phyloP scores from a whole-genome alignment of 2,329 filamentous ascomycete species.

The Neofusicoccum kwambonambiense region DNA sequence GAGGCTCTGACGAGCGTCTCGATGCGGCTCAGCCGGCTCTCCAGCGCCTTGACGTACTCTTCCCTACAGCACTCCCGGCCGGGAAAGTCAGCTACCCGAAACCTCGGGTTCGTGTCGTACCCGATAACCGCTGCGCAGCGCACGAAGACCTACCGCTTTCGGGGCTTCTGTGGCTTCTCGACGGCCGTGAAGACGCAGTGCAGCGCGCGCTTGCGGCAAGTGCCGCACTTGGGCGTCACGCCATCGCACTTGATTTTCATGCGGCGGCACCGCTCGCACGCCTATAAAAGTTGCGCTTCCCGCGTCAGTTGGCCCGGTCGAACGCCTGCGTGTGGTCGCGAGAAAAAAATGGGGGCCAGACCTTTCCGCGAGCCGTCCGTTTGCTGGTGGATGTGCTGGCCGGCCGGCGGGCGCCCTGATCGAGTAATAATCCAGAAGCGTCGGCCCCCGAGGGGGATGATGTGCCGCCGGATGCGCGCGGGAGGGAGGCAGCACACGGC shows the following conservation, averaged over 20 bases:
- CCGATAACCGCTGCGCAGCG: background rate
- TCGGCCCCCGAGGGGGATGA: background rate
- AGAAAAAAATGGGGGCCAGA: background rate
- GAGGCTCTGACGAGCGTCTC: background rate
- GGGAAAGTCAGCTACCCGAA: background rate
- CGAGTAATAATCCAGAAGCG: background rate
- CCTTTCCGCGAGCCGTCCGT: conserved; percentile 4
- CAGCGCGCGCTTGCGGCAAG: conserved; percentile 8
- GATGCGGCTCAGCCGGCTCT: background rate
- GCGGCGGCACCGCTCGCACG: background rate
- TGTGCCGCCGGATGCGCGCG: background rate
- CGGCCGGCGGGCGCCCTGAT: background rate
- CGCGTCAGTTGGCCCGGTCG: background rate
- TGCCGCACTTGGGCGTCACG: background rate
- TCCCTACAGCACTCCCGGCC: background rate
- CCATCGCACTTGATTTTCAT: conserved; percentile 15
- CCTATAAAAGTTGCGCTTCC: background rate
- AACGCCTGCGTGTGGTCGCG: background rate
- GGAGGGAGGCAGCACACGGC: background rate
- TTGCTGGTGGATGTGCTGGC: background rate
- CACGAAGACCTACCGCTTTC: background rate
- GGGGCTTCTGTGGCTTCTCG: conserved; percentile 1
- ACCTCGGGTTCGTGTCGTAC: background rate
- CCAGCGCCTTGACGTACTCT: background rate
- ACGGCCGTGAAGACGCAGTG: background rate